Evolutionary conservation across 345 rosid genomes (phyloP).

Genomic region (Eucalyptus paniculata): DNA sequence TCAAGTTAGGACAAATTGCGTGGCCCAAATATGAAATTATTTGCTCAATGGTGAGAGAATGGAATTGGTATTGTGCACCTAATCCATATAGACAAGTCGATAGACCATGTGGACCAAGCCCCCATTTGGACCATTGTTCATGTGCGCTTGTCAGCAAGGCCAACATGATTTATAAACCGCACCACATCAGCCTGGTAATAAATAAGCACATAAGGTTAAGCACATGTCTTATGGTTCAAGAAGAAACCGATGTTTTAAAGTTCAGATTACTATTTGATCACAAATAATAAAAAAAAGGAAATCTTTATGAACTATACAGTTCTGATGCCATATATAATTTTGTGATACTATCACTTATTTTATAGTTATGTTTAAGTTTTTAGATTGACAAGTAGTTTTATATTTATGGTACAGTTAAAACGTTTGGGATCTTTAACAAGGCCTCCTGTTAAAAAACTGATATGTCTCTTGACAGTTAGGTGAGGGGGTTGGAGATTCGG

Average conservation of each 20-base stretch:
- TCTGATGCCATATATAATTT: not conserved
- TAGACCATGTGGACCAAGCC: not conserved
- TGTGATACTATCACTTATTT: not conserved
- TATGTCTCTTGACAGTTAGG: not conserved
- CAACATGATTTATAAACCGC: not conserved
- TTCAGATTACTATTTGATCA: not conserved
- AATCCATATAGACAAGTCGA: not conserved
- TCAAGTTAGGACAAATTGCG: not conserved
- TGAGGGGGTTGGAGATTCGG: not conserved
- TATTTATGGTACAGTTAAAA: not conserved
- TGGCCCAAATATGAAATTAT: not conserved
- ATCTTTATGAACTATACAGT: not conserved
- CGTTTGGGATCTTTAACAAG: not conserved
- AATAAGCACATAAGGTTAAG: not conserved
- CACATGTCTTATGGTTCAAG: not conserved
- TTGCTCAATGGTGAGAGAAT: not conserved
- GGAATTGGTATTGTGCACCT: not conserved
- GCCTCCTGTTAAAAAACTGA: not conserved
- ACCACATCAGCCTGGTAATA: not conserved
- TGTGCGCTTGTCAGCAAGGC: not conserved
- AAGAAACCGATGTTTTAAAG: not conserved
- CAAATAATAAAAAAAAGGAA: not conserved
- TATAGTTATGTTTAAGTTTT: not conserved
- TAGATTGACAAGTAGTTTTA: not conserved
- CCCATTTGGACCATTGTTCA: not conserved